Percentiles rank a stretch among this genome's conserved stretches.
Conservation (phyloP, 305 asterid genomes). For the Rubia tinctorum region DNA sequence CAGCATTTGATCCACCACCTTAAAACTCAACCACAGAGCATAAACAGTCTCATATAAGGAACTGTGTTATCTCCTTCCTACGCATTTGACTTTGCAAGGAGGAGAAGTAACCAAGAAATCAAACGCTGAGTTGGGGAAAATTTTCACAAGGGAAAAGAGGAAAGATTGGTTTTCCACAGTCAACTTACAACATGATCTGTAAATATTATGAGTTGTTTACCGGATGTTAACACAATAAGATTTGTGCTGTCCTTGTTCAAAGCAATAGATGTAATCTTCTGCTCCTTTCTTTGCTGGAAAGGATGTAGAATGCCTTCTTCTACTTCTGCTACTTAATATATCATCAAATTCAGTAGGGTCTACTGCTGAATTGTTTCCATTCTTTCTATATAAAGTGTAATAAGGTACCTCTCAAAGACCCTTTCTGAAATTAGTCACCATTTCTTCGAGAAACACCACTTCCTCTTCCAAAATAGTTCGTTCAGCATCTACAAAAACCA, state of each 20-base stretch:
- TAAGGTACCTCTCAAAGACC: no score
- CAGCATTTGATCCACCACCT: conserved; percentile 97
- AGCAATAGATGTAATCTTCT: conserved; percentile 68
- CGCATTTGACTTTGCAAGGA: no score
- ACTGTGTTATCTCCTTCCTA: not conserved
- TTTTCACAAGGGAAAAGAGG: not conserved
- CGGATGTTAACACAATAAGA: conserved; percentile 87
- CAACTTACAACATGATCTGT: conserved; percentile 95
- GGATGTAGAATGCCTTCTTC: conserved; percentile 35
- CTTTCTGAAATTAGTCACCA: no score
- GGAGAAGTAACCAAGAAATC: not conserved
- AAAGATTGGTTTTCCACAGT: not conserved
- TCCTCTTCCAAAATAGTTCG: no score
- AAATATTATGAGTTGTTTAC: conserved; percentile 74
- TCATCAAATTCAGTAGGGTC: no score
- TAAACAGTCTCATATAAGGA: not conserved
- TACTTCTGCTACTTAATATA: conserved; percentile 35
- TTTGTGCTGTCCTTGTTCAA: conserved; percentile 83
- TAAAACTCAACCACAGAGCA: conserved; percentile 80
- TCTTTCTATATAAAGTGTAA: no score
- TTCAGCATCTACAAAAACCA: no score
- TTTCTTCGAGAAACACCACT: conserved; percentile 14
- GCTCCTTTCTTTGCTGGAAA: no score
- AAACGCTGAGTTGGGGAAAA: not conserved
- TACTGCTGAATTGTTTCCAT: no score